phyloP scores from a whole-genome alignment of 2,329 filamentous ascomycete species.

The Colletotrichum somersetense region DNA sequence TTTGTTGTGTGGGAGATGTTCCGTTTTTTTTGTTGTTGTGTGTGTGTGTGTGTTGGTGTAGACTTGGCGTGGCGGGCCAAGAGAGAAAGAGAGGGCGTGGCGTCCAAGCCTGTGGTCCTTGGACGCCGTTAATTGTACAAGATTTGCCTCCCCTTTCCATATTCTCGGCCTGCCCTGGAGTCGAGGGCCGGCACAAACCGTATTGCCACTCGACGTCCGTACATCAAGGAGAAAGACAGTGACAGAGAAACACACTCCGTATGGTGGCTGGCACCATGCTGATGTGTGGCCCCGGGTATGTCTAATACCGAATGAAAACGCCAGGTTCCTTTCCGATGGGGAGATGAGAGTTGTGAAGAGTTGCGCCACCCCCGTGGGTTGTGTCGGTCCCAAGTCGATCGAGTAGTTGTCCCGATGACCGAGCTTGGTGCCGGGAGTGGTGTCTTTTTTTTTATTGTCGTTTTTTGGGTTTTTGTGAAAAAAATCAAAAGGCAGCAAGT shows the following conservation, averaged over 20 bases:
- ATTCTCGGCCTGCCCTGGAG: slow-evolving; percentile 40
- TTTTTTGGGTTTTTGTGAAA: slow-evolving; percentile 26
- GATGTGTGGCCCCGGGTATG: slow-evolving; percentile 23
- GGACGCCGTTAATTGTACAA: slow-evolving; percentile 3
- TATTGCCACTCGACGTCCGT: slow-evolving; percentile 37
- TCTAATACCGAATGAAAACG: slow-evolving; percentile 39
- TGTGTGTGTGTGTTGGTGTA: slow-evolving; percentile 7
- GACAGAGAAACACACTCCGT: slow-evolving; percentile 35
- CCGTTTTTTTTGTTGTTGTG: slow-evolving; percentile 24
- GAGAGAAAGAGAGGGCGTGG: not conserved
- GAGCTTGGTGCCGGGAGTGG: slow-evolving; percentile 32
- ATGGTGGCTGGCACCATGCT: slow-evolving; percentile 33
- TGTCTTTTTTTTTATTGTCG: slow-evolving; percentile 31
- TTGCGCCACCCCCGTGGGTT: slow-evolving; percentile 23
- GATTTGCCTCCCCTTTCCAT: not conserved
- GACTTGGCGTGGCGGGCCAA: slow-evolving; percentile 10
- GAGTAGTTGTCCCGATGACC: slow-evolving; percentile 22
- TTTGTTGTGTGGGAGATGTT: slow-evolving; percentile 27
- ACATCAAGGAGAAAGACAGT: slow-evolving; percentile 18
- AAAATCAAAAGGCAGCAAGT: slow-evolving; percentile 29
- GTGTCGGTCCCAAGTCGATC: slow-evolving; percentile 35
- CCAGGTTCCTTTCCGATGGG: slow-evolving; percentile 28
- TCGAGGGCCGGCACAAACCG: slow-evolving; percentile 29
- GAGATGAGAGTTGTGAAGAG: slow-evolving; percentile 30
- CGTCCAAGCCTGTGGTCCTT: slow-evolving; percentile 26